Percentiles rank a stretch among this genome's conserved stretches.
phyloP scores from a whole-genome alignment of 441 rosid genomes.

The Mallotus repandus region DNA sequence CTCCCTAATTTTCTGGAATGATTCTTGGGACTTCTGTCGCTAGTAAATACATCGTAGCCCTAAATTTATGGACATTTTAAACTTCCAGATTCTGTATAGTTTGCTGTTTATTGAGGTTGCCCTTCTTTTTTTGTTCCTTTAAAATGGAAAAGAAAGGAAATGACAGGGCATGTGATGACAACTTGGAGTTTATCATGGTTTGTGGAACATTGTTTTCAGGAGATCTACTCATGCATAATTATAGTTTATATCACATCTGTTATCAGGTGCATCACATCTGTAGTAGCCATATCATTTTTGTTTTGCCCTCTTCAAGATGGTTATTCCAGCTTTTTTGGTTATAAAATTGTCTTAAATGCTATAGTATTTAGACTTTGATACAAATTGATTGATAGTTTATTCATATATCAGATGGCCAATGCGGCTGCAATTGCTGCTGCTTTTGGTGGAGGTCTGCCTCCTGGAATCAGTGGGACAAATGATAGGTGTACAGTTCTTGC shows the following conservation, averaged over 20 bases:
- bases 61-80: neutral
- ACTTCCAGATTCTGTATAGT: neutral
- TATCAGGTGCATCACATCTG: neutral
- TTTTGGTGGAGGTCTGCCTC: conserved; percentile 95
- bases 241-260: neutral
- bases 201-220: neutral
- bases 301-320: neutral
- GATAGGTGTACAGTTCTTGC: conserved; percentile 90
- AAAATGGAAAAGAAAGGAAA: neutral
- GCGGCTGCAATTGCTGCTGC: conserved; percentile 94
- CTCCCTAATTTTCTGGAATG: neutral
- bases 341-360: neutral
- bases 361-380: conserved; percentile 7
- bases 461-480: conserved; percentile 93
- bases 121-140: neutral
- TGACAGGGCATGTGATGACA: neutral
- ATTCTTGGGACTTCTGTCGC: neutral
- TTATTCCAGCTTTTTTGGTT: conserved; percentile 9
- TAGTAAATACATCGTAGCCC: neutral
- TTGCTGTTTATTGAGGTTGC: too few relatives aligned
- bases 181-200: neutral
- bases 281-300: neutral
- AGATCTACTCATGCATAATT: neutral
- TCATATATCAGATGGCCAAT: conserved; percentile 67
- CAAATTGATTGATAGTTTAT: conserved; percentile 2